Conservation (phyloP, 192 early-diverging fungal genomes). For the Coemansia sp. region DNA sequence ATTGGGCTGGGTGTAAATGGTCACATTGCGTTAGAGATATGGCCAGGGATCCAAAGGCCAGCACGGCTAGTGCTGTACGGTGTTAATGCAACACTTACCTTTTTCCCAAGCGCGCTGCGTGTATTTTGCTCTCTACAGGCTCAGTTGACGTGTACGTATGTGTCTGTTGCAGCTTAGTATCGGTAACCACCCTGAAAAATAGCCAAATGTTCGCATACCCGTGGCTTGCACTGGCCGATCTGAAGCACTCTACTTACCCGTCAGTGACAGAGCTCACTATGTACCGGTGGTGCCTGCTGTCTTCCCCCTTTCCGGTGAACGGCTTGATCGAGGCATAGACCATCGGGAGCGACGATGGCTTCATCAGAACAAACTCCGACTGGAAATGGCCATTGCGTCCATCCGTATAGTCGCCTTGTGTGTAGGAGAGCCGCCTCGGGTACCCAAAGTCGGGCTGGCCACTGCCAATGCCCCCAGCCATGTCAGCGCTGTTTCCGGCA, state of each 20-base stretch:
- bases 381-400: slow-evolving; percentile 2
- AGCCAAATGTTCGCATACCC: too few relatives aligned
- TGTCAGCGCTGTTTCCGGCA: not conserved
- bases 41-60: too few relatives aligned
- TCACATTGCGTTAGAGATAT: too few relatives aligned
- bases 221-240: too few relatives aligned
- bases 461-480: not conserved
- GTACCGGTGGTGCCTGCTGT: too few relatives aligned
- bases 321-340: slow-evolving; percentile 45
- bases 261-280: not conserved
- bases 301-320: slow-evolving; percentile 32
- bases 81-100: slow-evolving; percentile 5
- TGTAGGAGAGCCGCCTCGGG: slow-evolving; percentile 9
- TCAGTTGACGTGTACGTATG: too few relatives aligned
- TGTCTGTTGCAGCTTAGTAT: too few relatives aligned
- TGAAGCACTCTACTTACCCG: slow-evolving; percentile 13
- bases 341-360: slow-evolving; percentile 26
- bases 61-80: too few relatives aligned
- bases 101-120: not conserved
- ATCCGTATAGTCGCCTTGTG: slow-evolving; percentile 11
- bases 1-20: not conserved
- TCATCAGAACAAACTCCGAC: slow-evolving; percentile 20
- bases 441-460: slow-evolving; percentile 2
- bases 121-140: slow-evolving; percentile 1
- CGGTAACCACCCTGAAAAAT: too few relatives aligned